Evolutionary conservation across 306 rosid genomes (phyloP).

Genomic region (Lupinus albus): DNA sequence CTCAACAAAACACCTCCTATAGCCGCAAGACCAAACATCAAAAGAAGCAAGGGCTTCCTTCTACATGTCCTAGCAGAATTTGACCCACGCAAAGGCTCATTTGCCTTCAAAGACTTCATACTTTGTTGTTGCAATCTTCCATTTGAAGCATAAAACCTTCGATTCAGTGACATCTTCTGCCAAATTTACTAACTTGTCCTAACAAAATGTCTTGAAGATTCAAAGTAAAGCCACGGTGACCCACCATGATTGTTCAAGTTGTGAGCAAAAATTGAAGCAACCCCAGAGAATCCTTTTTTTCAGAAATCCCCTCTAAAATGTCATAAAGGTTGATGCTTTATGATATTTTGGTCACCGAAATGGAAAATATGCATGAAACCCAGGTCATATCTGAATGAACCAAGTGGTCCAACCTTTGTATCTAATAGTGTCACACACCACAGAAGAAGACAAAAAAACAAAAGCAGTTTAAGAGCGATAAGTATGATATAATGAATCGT

Average conservation of each 20-base stretch:
- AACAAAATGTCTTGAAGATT: slow-evolving; percentile 44
- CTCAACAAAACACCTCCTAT: slow-evolving; percentile 49
- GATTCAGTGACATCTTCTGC: slow-evolving; percentile 70
- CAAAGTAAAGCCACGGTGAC: slow-evolving; percentile 16
- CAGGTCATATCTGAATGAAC: slow-evolving; percentile 40
- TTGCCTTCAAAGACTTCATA: slow-evolving; percentile 62
- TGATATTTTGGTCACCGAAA: slow-evolving; percentile 24
- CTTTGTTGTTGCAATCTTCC: slow-evolving; percentile 56
- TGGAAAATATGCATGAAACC: slow-evolving; percentile 47
- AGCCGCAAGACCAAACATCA: slow-evolving; percentile 53
- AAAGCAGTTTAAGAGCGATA: slow-evolving; percentile 45
- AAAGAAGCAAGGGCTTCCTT: slow-evolving; percentile 50
- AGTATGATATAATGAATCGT: slow-evolving; percentile 48
- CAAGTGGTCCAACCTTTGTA: slow-evolving; percentile 37
- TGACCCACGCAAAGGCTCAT: slow-evolving; percentile 55
- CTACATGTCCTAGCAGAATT: slow-evolving; percentile 56
- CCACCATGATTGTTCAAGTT: too few species aligned
- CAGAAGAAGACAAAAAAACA: slow-evolving; percentile 46
- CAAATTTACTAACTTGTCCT: slow-evolving; percentile 47
- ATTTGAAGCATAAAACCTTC: slow-evolving; percentile 60
- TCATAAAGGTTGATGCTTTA: slow-evolving; percentile 50
- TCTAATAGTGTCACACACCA: slow-evolving; percentile 45
- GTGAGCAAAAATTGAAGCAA: slow-evolving; percentile 20
- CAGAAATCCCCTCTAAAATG: slow-evolving; percentile 38
- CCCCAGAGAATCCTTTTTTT: slow-evolving; percentile 30